Percentiles rank a stretch among this genome's conserved stretches.
Conservation (phyloP, 164 flowering plant genomes). For the Vitis riparia region DNA sequence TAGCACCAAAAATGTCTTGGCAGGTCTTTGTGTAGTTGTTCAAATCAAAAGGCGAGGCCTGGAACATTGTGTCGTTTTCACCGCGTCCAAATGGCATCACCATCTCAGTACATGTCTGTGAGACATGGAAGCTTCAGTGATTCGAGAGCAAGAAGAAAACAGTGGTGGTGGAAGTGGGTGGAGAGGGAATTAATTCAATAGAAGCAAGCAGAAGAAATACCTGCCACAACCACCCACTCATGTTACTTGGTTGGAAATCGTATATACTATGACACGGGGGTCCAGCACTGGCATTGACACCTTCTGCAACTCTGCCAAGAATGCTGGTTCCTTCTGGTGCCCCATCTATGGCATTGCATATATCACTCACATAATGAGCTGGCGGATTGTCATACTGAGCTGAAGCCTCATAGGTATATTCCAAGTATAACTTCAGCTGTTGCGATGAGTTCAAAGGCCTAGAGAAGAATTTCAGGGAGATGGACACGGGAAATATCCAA, state of each 20-base stretch:
- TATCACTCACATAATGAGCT: slow-evolving; percentile 7
- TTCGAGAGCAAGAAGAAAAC: too few species aligned
- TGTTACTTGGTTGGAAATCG: too few species aligned
- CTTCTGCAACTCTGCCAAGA: slow-evolving; percentile 26
- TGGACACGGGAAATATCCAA: background rate
- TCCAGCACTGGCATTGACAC: background rate
- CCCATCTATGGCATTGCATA: slow-evolving; percentile 30
- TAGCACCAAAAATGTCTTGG: slow-evolving; percentile 12
- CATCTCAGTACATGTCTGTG: slow-evolving; percentile 61
- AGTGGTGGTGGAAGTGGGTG: too few species aligned
- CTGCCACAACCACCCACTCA: too few species aligned
- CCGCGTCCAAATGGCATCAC: slow-evolving; percentile 56
- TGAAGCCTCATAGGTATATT: slow-evolving; percentile 12
- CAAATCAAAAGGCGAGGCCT: slow-evolving; percentile 33
- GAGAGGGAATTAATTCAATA: too few species aligned
- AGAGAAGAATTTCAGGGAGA: too few species aligned
- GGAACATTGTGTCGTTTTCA: slow-evolving; percentile 51
- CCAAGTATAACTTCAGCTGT: slow-evolving; percentile 26
- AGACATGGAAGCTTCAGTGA: background rate
- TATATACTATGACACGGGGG: too few species aligned
- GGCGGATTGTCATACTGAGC: slow-evolving; percentile 33
- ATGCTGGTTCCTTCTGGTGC: slow-evolving; percentile 9
- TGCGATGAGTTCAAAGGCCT: slow-evolving; percentile 14
- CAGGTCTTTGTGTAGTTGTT: slow-evolving; percentile 24
- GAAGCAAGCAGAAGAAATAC: too few species aligned